phyloP scores from a whole-genome alignment of 2,329 filamentous ascomycete genomes.

The Ascochyta koolunga region DNA sequence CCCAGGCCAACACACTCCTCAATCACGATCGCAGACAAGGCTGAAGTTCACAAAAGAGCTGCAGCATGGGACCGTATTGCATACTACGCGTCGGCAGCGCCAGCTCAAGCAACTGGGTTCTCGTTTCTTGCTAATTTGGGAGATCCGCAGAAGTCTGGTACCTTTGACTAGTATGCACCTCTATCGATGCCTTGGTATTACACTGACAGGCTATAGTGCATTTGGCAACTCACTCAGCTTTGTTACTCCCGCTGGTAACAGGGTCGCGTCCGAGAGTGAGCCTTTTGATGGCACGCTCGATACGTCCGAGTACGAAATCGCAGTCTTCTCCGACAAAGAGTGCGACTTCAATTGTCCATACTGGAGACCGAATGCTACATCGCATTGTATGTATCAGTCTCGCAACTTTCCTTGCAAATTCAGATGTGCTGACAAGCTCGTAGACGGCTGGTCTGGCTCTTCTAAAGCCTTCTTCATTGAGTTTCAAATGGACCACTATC shows the following conservation, averaged over 20 bases:
- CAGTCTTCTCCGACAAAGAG: slow-evolving; percentile 43
- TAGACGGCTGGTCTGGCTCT: slow-evolving; percentile 72
- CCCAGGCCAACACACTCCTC: neutral
- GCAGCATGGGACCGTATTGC: slow-evolving; percentile 52
- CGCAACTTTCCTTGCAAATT: neutral
- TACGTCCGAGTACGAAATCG: slow-evolving; percentile 44
- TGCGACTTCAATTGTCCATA: slow-evolving; percentile 59
- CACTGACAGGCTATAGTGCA: slow-evolving; percentile 35
- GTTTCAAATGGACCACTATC: slow-evolving; percentile 66
- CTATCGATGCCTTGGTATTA: neutral
- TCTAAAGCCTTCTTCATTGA: slow-evolving; percentile 77
- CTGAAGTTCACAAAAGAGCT: slow-evolving; percentile 10
- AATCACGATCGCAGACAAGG: neutral
- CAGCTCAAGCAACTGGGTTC: slow-evolving; percentile 56
- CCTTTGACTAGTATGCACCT: slow-evolving; percentile 55
- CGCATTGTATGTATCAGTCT: slow-evolving; percentile 52
- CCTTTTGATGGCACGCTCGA: slow-evolving; percentile 55
- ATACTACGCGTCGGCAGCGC: slow-evolving; percentile 54
- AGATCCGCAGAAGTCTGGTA: slow-evolving; percentile 59
- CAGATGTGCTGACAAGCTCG: slow-evolving; percentile 3
- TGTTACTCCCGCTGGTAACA: slow-evolving; percentile 55
- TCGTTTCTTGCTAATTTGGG: slow-evolving; percentile 66
- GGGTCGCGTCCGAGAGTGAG: slow-evolving; percentile 55
- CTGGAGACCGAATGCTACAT: slow-evolving; percentile 55
- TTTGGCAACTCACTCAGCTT: slow-evolving; percentile 66